These are phyloP conservation scores for Stygiomarasmius scandens DNA, from an alignment of 1,284 basidiomycete species.

Conservation along the genomic window DNA sequence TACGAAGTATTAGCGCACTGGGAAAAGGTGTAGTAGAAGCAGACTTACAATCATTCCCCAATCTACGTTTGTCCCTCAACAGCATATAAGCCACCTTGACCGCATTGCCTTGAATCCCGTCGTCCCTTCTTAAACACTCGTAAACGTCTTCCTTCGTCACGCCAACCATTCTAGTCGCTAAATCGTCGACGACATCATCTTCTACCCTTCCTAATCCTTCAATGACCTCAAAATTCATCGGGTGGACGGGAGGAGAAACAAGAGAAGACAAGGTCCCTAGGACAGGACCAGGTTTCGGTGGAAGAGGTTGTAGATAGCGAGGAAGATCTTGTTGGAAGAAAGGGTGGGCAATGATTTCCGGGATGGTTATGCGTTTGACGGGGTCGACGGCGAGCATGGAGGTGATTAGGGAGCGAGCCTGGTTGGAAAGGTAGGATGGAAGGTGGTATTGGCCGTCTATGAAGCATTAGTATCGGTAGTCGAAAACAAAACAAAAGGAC, in stretches of 20 bases:
- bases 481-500: conserved; percentile 22
- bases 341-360: conserved; percentile 31
- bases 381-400: conserved; percentile 26
- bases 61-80: conserved; percentile 84
- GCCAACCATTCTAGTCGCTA: conserved; percentile 75
- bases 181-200: conserved; percentile 85
- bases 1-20: no score
- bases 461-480: conserved; percentile 2
- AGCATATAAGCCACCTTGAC: conserved; percentile 98
- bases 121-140: conserved; percentile 81
- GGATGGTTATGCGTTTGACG: no score
- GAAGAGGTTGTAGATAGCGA: conserved; percentile 47
- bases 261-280: no score
- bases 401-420: conserved; percentile 78
- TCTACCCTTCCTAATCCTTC: conserved; percentile 89
- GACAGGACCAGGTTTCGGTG: no score
- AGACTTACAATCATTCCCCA: conserved; percentile 77
- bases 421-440: conserved; percentile 75
- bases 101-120: conserved; percentile 86
- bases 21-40: conserved; percentile 1
- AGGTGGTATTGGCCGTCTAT: conserved; percentile 85
- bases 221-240: conserved; percentile 75
- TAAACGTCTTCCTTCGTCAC: conserved; percentile 85
- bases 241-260: conserved; percentile 9
- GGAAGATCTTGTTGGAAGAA: no score